Conservation (phyloP, 1,139 yeast species). For the Taphrina confusa region DNA sequence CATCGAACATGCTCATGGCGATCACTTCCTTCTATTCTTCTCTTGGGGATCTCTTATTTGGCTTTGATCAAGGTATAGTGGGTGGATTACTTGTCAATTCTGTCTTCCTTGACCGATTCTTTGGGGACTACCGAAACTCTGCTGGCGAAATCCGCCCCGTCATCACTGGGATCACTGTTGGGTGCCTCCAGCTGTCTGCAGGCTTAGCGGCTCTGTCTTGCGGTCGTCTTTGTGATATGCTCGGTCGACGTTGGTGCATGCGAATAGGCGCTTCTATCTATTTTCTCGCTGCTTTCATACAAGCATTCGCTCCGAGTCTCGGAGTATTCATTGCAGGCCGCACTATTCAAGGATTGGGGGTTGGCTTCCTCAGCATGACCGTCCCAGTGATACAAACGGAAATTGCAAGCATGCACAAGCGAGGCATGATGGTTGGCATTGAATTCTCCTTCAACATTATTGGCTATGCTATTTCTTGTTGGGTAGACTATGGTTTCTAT, state of each 20-base stretch:
- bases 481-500: slow-evolving; percentile 5
- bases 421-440: slow-evolving; percentile 8
- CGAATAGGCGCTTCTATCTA: not conserved
- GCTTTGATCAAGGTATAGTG: slow-evolving; percentile 2
- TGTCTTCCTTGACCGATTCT: slow-evolving; percentile 1
- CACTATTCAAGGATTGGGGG: not conserved
- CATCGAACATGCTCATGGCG: not conserved
- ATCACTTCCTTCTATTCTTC: slow-evolving; percentile 3
- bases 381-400: slow-evolving; percentile 3
- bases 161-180: slow-evolving; percentile 8
- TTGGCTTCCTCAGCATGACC: slow-evolving; percentile 7
- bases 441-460: slow-evolving; percentile 1
- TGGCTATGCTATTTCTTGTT: slow-evolving; percentile 6
- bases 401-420: slow-evolving; percentile 6
- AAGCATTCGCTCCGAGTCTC: slow-evolving; percentile 5
- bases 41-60: not conserved
- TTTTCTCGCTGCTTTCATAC: not conserved
- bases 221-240: slow-evolving; percentile 5
- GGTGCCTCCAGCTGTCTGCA: slow-evolving; percentile 5
- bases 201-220: slow-evolving; percentile 6
- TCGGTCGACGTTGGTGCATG: slow-evolving; percentile 5
- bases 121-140: not conserved
- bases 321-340: slow-evolving; percentile 3
- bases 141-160: not conserved
- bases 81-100: not conserved